Evolutionary conservation across 1,284 basidiomycete genomes (phyloP).

Genomic region (Cryptococcus deneoformans): DNA sequence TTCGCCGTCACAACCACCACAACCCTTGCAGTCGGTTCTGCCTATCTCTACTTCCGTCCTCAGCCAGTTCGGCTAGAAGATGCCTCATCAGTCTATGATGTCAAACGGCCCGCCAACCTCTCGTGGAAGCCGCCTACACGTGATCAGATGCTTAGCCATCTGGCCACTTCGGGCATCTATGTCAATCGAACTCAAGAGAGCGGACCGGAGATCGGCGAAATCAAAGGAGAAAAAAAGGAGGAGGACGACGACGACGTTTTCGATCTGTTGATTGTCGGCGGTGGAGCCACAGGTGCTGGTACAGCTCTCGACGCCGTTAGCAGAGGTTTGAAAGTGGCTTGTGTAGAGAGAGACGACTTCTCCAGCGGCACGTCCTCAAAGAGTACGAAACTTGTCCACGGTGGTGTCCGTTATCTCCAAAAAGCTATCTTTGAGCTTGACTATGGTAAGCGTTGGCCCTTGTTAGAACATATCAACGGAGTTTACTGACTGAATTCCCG

Average conservation of each 20-base stretch:
- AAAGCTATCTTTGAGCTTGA: slow-evolving; percentile 96
- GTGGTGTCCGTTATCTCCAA: slow-evolving; percentile 94
- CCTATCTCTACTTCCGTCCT: slow-evolving; percentile 22
- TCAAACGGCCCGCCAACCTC: slow-evolving; percentile 47
- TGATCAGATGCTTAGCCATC: slow-evolving; percentile 50
- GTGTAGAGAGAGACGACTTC: slow-evolving; percentile 94
- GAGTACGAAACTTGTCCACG: slow-evolving; percentile 96
- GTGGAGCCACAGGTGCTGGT: slow-evolving; percentile 90
- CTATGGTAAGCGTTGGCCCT: slow-evolving; percentile 57
- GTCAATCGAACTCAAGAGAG: slow-evolving; percentile 35
- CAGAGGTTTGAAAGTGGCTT: slow-evolving; percentile 84
- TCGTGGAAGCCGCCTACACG: slow-evolving; percentile 52
- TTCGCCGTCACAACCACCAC: slow-evolving; percentile 20
- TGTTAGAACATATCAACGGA: background rate
- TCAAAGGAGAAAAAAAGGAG: slow-evolving; percentile 22
- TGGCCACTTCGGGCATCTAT: slow-evolving; percentile 47
- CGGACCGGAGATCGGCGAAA: slow-evolving; percentile 32
- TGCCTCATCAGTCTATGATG: slow-evolving; percentile 14
- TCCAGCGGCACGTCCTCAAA: slow-evolving; percentile 93
- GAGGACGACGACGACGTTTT: slow-evolving; percentile 62
- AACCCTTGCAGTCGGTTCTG: slow-evolving; percentile 23
- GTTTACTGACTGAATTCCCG: no score
- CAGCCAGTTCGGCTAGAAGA: slow-evolving; percentile 26
- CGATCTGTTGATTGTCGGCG: slow-evolving; percentile 81
- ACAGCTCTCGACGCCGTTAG: slow-evolving; percentile 92